Conservation (phyloP, 148 eudicot genomes). For the Amaranthus cruentus region DNA sequence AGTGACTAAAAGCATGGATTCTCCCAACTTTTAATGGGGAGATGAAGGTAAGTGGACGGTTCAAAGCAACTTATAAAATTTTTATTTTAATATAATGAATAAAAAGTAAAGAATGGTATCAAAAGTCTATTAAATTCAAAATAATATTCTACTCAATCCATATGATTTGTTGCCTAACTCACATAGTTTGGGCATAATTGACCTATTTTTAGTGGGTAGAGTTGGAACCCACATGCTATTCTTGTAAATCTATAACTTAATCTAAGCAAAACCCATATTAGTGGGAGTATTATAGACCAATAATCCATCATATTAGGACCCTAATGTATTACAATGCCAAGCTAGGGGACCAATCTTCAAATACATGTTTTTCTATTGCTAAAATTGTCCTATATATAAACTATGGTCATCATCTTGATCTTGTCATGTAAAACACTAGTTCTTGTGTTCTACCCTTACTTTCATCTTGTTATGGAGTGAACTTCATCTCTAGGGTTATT, state of each 20-base stretch:
- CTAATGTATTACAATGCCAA: background rate
- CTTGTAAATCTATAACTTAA: background rate
- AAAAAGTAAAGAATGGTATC: background rate
- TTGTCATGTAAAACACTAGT: background rate
- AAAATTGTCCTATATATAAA: constrained; percentile 7
- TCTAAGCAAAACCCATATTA: constrained; percentile 1
- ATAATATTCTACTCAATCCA: constrained; percentile 11
- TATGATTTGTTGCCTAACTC: constrained; percentile 8
- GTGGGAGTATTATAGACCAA: background rate
- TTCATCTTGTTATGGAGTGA: background rate
- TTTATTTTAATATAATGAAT: background rate
- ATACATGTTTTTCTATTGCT: background rate
- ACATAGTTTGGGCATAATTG: constrained; percentile 11
- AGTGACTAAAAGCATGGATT: constrained; percentile 13
- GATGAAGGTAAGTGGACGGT: constrained; percentile 13
- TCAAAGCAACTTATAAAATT: background rate
- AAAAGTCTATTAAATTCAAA: constrained; percentile 7
- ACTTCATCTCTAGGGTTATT: background rate
- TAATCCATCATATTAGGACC: background rate
- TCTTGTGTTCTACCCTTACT: background rate
- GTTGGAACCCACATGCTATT: constrained; percentile 20
- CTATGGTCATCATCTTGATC: background rate
- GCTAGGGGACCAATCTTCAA: constrained; percentile 11
- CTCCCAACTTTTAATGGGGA: constrained; percentile 9
- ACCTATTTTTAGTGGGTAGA: background rate